Evolutionary conservation across 2,329 filamentous ascomycete species (phyloP).

Genomic region (Phialophora verrucosa): DNA sequence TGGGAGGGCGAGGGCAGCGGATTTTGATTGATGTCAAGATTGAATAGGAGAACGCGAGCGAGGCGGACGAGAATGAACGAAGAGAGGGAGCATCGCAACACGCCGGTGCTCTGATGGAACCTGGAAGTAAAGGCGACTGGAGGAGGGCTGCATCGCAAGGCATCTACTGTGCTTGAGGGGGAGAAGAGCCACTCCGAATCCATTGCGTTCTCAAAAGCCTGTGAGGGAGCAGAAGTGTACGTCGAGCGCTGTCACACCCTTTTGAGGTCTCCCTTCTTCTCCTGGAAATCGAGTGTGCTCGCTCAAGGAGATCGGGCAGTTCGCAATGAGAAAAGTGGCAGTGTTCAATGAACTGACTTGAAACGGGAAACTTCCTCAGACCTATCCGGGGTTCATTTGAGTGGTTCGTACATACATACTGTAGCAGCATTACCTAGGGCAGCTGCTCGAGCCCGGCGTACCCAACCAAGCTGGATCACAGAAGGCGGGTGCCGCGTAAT

Average conservation of each 20-base stretch:
- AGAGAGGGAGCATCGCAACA: background rate
- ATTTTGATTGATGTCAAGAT: slow-evolving; percentile 25
- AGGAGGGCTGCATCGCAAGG: background rate
- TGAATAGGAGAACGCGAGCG: background rate
- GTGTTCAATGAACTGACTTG: background rate
- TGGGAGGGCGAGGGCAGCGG: slow-evolving; percentile 28
- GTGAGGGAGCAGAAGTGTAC: too few relatives aligned
- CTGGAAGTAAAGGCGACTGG: background rate
- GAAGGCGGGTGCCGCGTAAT: background rate
- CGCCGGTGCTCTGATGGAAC: background rate
- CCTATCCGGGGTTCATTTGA: background rate
- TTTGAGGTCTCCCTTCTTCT: too few relatives aligned
- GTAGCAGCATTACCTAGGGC: background rate
- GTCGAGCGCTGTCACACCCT: too few relatives aligned
- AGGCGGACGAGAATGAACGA: background rate
- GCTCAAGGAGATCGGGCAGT: too few relatives aligned
- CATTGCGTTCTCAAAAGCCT: too few relatives aligned
- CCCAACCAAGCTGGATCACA: background rate
- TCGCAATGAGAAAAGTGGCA: too few relatives aligned
- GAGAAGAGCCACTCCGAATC: too few relatives aligned
- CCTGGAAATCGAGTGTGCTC: too few relatives aligned
- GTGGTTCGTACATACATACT: background rate
- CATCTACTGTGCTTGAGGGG: too few relatives aligned
- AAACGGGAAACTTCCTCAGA: background rate
- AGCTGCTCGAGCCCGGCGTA: background rate